Evolutionary conservation across 768 basidiomycete genomes (phyloP).

Genomic region (Amanita polypyramis): DNA sequence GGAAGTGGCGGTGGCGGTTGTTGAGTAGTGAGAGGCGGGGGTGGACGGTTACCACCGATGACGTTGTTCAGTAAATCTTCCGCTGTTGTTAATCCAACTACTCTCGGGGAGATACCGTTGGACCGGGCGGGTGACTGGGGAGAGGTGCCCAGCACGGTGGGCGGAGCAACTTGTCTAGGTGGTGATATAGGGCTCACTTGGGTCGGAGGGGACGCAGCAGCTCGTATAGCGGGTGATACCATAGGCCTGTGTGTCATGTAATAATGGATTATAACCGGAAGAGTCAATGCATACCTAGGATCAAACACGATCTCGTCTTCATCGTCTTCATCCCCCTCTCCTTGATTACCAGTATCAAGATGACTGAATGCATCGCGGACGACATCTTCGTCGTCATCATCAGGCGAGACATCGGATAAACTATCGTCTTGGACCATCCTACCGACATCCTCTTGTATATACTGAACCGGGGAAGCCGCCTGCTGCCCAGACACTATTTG

Average conservation of each 20-base stretch:
- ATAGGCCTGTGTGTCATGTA: conserved; percentile 16
- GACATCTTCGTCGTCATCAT: conserved; percentile 70
- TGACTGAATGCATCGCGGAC: conserved; percentile 56
- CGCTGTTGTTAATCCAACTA: conserved; percentile 42
- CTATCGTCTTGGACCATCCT: conserved; percentile 1
- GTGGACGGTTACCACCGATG: conserved; percentile 24
- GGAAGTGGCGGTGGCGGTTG: conserved; percentile 32
- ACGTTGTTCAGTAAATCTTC: conserved; percentile 56
- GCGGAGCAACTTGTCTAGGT: conserved; percentile 21
- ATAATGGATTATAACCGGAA: not conserved
- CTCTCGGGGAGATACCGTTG: conserved; percentile 15
- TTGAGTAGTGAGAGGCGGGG: conserved; percentile 10
- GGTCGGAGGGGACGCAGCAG: conserved; percentile 22
- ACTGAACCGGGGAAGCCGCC: conserved; percentile 9
- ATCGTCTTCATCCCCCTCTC: conserved; percentile 35
- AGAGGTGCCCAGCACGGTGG: conserved; percentile 11
- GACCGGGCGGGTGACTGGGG: conserved; percentile 22
- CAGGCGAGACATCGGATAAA: conserved; percentile 5
- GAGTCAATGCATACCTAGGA: conserved; percentile 34
- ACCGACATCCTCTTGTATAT: not conserved
- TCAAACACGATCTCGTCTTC: conserved; percentile 69
- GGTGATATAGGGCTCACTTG: conserved; percentile 25
- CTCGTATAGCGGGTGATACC: conserved; percentile 17
- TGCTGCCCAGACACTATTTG: conserved; percentile 14
- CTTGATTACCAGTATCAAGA: conserved; percentile 29